Conservation (phyloP, 2,329 filamentous ascomycete genomes). For the Penicillium janthinellum region DNA sequence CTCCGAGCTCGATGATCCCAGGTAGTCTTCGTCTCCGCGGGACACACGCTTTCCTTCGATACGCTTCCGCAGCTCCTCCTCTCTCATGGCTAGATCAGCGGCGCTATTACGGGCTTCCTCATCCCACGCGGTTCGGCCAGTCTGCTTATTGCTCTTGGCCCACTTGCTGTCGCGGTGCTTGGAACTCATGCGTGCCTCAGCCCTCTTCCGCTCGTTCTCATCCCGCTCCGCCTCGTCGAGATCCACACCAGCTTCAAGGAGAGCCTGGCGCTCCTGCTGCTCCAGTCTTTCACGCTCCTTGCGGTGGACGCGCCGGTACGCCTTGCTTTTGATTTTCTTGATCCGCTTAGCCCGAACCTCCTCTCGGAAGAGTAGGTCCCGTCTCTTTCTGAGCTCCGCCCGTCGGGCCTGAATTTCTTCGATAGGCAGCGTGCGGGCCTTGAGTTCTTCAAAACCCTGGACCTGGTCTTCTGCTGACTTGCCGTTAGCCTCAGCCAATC, state of each 20-base stretch:
- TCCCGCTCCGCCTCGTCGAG: conserved; percentile 67
- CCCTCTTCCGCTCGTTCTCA: conserved; percentile 70
- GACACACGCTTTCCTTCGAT: conserved; percentile 72
- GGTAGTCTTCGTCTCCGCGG: conserved; percentile 61
- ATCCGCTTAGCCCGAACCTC: conserved; percentile 86
- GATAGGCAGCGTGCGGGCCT: conserved; percentile 71
- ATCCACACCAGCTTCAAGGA: conserved; percentile 61
- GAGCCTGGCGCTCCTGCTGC: conserved; percentile 58
- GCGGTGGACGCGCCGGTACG: conserved; percentile 87
- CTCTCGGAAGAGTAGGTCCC: conserved; percentile 86
- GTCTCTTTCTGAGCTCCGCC: conserved; percentile 73
- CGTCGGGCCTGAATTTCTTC: conserved; percentile 73
- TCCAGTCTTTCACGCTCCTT: conserved; percentile 68
- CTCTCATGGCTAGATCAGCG: conserved; percentile 76
- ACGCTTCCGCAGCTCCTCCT: conserved; percentile 77
- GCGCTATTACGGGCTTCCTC: conserved; percentile 78
- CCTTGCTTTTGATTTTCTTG: conserved; percentile 98
- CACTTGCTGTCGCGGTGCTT: conserved; percentile 88
- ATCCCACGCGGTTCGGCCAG: conserved; percentile 82
- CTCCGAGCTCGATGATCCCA: conserved; percentile 59
- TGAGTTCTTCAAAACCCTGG: conserved; percentile 68
- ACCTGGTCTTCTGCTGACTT: conserved; percentile 66
- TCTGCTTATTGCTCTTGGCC: conserved; percentile 81
- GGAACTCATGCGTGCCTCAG: conserved; percentile 80
- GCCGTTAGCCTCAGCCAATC: conserved; percentile 62